Evolutionary conservation across 176 grass and related monocot species (phyloP).

Genomic region (Cocos nucifera): DNA sequence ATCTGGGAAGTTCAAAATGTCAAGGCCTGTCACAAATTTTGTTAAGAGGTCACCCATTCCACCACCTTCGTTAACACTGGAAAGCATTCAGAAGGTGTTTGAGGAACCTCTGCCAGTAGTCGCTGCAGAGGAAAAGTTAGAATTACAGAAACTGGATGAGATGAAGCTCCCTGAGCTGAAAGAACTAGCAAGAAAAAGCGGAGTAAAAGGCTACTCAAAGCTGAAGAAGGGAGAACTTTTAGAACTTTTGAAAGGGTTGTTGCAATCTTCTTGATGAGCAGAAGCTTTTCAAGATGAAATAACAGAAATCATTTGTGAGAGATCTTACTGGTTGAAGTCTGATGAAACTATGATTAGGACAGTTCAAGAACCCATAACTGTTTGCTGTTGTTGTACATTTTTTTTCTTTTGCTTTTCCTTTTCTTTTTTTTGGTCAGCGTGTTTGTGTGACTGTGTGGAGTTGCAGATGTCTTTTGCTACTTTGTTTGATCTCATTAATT

Average conservation of each 20-base stretch:
- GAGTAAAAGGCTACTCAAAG: constrained; percentile 61
- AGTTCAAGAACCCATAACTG: background rate
- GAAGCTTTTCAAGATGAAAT: background rate
- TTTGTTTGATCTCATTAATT: no score
- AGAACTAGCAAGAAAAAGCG: constrained; percentile 39
- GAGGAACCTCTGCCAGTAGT: background rate
- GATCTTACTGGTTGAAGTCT: background rate
- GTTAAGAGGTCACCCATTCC: constrained; percentile 23
- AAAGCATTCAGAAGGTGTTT: background rate
- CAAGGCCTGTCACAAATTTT: constrained; percentile 24
- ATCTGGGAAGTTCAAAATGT: background rate
- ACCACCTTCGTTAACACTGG: background rate
- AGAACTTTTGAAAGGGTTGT: constrained; percentile 33
- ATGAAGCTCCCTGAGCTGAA: constrained; percentile 55
- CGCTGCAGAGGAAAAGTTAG: background rate
- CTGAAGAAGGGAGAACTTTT: constrained; percentile 56
- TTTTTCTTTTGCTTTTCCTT: no score
- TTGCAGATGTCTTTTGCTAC: no score
- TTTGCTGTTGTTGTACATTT: no score
- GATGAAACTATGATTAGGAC: background rate
- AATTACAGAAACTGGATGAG: constrained; percentile 25
- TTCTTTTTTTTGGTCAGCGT: no score
- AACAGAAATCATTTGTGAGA: background rate
- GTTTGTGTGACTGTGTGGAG: no score
- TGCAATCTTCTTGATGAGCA: constrained; percentile 6